A percentile compares a stretch with the other conserved stretches of the same genome.
These are phyloP conservation scores for Breynia disticha DNA, from an alignment of 441 rosid species.

Conservation along the genomic window DNA sequence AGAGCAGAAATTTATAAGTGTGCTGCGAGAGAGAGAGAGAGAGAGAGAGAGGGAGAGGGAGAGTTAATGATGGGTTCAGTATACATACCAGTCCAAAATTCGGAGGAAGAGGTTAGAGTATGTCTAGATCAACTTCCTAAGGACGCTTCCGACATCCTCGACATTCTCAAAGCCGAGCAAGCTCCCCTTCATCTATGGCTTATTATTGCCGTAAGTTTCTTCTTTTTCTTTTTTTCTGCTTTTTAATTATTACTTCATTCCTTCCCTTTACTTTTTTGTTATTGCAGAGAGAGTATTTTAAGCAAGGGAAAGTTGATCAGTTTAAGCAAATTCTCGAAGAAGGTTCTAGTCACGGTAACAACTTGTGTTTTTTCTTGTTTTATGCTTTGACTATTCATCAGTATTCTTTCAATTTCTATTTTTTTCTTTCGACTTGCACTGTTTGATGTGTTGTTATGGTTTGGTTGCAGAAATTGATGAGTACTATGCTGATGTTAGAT, in stretches of 20 bases:
- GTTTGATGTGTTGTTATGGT: conserved; percentile 3
- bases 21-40: neutral
- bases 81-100: conserved; percentile 95
- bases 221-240: neutral
- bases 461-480: conserved; percentile 76
- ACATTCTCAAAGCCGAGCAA: conserved; percentile 98
- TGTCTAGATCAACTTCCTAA: conserved; percentile 92
- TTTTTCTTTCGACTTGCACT: neutral
- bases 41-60: neutral
- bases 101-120: conserved; percentile 98
- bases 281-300: conserved; percentile 90
- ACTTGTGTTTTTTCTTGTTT: neutral
- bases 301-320: conserved; percentile 86
- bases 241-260: neutral
- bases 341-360: conserved; percentile 91
- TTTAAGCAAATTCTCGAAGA: conserved; percentile 93
- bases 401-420: neutral
- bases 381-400: neutral
- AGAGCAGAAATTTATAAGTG: no score
- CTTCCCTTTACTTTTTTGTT: neutral
- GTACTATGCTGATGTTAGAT: conserved; percentile 92
- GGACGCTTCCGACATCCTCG: conserved; percentile 94
- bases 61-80: conserved; percentile 60
- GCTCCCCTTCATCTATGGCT: conserved; percentile 99
- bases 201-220: conserved; percentile 61